Conservation (phyloP, 2,329 filamentous ascomycete species). For the Claviceps quebecensis region DNA sequence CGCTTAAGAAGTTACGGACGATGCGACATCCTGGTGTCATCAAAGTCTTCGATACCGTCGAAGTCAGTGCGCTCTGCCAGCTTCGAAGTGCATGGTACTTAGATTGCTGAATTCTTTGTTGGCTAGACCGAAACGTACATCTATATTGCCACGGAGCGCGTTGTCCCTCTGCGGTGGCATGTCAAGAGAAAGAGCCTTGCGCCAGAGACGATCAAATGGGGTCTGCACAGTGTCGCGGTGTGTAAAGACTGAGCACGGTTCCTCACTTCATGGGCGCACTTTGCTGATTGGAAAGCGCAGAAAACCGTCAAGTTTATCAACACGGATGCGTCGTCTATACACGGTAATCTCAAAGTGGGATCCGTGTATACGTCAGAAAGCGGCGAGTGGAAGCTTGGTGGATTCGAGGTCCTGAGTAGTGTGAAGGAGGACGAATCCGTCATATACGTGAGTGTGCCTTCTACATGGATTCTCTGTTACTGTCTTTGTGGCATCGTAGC, state of each 20-base stretch:
- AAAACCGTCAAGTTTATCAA: constrained; percentile 95
- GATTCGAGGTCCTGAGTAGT: constrained; percentile 85
- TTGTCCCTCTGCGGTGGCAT: constrained; percentile 80
- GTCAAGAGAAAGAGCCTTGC: constrained; percentile 76
- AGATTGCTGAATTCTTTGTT: constrained; percentile 11
- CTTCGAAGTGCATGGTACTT: background rate
- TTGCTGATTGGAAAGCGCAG: constrained; percentile 26
- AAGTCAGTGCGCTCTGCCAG: constrained; percentile 38
- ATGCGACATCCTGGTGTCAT: constrained; percentile 89
- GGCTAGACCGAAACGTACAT: constrained; percentile 78
- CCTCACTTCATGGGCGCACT: background rate
- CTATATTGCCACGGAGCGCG: constrained; percentile 86
- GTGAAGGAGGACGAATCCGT: constrained; percentile 92
- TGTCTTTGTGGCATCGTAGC: background rate
- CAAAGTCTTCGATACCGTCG: constrained; percentile 85
- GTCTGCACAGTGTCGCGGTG: constrained; percentile 73
- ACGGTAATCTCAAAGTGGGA: constrained; percentile 71
- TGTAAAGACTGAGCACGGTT: constrained; percentile 8
- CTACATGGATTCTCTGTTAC: background rate
- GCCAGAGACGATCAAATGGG: constrained; percentile 94
- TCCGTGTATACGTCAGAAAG: constrained; percentile 91
- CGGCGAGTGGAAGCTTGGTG: constrained; percentile 93
- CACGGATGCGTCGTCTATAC: constrained; percentile 78
- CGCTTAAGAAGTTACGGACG: constrained; percentile 83
- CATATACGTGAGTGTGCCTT: constrained; percentile 52